Evolutionary conservation across 352 stramenopile species (phyloP).

Genomic region (Phytophthora multivora): DNA sequence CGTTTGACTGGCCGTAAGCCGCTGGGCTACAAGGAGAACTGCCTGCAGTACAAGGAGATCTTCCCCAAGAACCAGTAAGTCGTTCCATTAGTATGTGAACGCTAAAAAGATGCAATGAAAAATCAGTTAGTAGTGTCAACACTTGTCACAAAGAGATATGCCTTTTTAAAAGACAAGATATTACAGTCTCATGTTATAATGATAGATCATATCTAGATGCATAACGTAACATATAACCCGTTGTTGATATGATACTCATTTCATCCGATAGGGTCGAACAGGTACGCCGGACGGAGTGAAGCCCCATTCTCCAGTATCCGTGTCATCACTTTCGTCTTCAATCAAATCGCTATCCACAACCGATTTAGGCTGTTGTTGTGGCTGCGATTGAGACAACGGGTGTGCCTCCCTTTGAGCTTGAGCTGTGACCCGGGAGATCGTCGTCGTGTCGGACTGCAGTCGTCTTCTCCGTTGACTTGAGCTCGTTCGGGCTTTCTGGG

Average conservation of each 20-base stretch:
- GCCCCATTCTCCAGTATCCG: slow-evolving; percentile 39
- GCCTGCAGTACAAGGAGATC: slow-evolving; percentile 23
- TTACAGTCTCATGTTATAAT: too few species aligned
- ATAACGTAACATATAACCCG: too few species aligned
- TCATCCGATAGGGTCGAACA: slow-evolving; percentile 33
- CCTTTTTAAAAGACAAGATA: too few species aligned
- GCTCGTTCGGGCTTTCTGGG: slow-evolving; percentile 2
- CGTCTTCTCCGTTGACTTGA: slow-evolving; percentile 22
- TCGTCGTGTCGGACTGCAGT: slow-evolving; percentile 27
- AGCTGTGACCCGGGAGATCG: slow-evolving; percentile 1
- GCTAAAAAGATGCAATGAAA: slow-evolving; percentile 1
- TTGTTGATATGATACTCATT: slow-evolving; percentile 6
- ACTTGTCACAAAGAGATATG: background rate
- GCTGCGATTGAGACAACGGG: slow-evolving; percentile 17
- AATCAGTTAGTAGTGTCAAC: background rate
- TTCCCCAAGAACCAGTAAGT: slow-evolving; percentile 19
- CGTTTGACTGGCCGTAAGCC: slow-evolving; percentile 18
- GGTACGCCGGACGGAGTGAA: slow-evolving; percentile 35
- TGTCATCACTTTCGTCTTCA: slow-evolving; percentile 32
- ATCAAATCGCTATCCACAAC: slow-evolving; percentile 26
- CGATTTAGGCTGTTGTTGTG: slow-evolving; percentile 18
- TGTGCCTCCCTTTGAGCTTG: slow-evolving; percentile 2
- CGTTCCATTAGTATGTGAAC: slow-evolving; percentile 1
- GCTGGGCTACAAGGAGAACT: slow-evolving; percentile 14
- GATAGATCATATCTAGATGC: too few species aligned